Conservation (phyloP, 2,329 filamentous ascomycete species). For the Aspergillus sp. region DNA sequence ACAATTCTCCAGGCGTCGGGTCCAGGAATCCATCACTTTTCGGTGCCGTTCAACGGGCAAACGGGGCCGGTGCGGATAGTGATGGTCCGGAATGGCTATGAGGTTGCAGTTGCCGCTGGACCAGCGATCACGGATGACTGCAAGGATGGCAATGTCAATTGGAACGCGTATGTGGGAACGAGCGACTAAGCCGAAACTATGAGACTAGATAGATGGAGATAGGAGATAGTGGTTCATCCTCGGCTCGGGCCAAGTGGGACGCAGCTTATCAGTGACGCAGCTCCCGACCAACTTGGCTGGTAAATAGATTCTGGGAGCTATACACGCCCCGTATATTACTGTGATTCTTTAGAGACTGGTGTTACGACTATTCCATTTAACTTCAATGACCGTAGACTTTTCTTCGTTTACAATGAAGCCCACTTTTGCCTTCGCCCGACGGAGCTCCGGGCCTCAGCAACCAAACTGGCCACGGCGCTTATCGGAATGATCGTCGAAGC, state of each 20-base stretch:
- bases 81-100: constrained; percentile 26
- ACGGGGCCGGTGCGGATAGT: constrained; percentile 30
- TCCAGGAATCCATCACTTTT: constrained; percentile 35
- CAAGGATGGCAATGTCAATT: constrained; percentile 33
- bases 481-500: not conserved
- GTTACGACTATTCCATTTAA: too few species aligned
- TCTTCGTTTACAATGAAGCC: not conserved
- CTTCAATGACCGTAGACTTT: too few species aligned
- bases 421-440: not conserved
- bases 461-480: not conserved
- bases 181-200: constrained; percentile 16
- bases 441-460: not conserved
- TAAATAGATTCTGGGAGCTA: not conserved
- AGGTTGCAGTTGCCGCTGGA: constrained; percentile 26
- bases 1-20: constrained; percentile 24
- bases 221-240: not conserved
- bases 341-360: too few species aligned
- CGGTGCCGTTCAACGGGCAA: constrained; percentile 34
- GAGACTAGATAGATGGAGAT: too few species aligned
- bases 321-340: too few species aligned
- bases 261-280: not conserved
- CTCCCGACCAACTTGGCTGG: not conserved
- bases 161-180: constrained; percentile 41
- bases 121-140: constrained; percentile 34
- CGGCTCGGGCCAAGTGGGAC: not conserved